Evolutionary conservation across 2,329 filamentous ascomycete species (phyloP).

Genomic region (Xylaria sp.): DNA sequence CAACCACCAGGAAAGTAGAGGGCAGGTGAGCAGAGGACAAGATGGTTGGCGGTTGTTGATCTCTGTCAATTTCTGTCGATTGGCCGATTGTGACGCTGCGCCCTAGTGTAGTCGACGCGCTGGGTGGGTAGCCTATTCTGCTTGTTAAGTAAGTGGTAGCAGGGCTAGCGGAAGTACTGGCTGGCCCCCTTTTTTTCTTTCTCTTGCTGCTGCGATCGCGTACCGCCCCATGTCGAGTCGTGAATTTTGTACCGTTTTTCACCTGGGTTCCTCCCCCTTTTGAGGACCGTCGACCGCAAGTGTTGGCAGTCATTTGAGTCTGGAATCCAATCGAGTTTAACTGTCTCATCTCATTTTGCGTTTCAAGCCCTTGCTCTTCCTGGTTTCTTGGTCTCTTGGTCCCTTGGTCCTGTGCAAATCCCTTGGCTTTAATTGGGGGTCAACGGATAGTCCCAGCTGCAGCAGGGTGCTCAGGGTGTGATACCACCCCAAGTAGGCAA

Average conservation of each 20-base stretch:
- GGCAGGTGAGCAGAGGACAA: not conserved
- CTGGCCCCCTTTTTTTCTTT: not conserved
- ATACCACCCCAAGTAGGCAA: slow-evolving; percentile 14
- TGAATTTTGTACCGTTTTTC: slow-evolving; percentile 17
- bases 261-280: slow-evolving; percentile 30
- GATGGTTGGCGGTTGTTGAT: slow-evolving; percentile 18
- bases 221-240: slow-evolving; percentile 18
- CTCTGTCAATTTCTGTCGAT: slow-evolving; percentile 33
- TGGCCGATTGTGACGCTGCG: slow-evolving; percentile 36
- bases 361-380: slow-evolving; percentile 17
- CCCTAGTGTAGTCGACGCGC: not conserved
- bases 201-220: not conserved
- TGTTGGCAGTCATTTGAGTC: not conserved
- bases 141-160: too few species aligned
- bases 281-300: not conserved
- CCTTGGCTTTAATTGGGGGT: slow-evolving; percentile 12
- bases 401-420: not conserved
- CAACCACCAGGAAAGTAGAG: slow-evolving; percentile 13
- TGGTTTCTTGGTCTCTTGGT: not conserved
- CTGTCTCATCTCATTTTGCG: slow-evolving; percentile 16
- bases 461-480: not conserved
- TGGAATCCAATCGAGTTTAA: not conserved
- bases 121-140: not conserved
- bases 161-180: not conserved
- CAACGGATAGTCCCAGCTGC: not conserved